A percentile compares a stretch with the other conserved stretches of the same genome.
Conservation (phyloP, 139 green algal species). For the Micromonas pusilla region DNA sequence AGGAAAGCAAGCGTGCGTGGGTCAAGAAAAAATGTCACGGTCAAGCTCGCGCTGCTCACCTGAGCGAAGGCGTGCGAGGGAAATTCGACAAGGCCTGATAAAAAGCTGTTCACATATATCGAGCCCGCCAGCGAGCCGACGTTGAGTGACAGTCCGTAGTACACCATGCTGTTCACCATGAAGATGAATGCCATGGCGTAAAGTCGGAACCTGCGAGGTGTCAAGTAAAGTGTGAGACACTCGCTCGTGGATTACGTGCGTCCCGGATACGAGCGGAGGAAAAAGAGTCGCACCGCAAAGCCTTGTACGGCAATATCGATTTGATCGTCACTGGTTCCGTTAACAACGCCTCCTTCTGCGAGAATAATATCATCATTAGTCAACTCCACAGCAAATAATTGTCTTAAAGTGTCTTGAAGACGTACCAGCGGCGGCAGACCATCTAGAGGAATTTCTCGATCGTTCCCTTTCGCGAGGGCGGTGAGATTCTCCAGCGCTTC, state of each 20-base stretch:
- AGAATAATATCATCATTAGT: too few relatives aligned
- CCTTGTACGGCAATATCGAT: background rate
- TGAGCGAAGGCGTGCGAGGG: conserved; percentile 13
- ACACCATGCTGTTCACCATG: background rate
- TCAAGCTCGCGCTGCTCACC: too few relatives aligned
- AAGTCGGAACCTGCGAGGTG: too few relatives aligned
- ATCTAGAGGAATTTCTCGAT: background rate
- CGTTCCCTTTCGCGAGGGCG: background rate
- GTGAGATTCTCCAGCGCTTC: background rate
- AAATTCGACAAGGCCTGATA: background rate
- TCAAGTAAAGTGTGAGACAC: too few relatives aligned
- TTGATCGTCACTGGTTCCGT: background rate
- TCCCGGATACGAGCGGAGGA: too few relatives aligned
- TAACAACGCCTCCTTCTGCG: background rate
- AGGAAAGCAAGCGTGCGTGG: too few relatives aligned
- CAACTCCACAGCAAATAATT: too few relatives aligned
- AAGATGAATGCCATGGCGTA: conserved; percentile 17
- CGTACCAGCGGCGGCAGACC: background rate
- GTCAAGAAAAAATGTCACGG: too few relatives aligned
- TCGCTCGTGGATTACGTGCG: too few relatives aligned
- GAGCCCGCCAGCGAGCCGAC: conserved; percentile 7
- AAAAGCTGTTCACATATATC: conserved; percentile 23
- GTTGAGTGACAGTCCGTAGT: conserved; percentile 23
- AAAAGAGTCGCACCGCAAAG: too few relatives aligned
- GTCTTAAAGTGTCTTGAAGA: too few relatives aligned